Evolutionary conservation across 495 filamentous ascomycete species (phyloP).

Genomic region (Hypoxylon fuscum): DNA sequence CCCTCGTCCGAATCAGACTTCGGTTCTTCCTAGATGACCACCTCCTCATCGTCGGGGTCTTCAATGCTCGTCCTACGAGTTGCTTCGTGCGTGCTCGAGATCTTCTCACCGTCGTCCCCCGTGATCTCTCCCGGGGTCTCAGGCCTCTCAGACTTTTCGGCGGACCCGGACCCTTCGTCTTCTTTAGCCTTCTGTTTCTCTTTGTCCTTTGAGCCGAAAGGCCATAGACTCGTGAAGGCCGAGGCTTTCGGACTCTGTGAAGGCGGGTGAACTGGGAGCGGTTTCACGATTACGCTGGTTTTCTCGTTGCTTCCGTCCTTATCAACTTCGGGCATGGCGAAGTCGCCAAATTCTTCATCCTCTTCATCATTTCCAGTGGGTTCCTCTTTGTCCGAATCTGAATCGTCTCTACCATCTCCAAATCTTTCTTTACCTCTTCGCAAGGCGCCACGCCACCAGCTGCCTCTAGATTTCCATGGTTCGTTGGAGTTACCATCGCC

Average conservation of each 20-base stretch:
- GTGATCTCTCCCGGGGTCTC: constrained; percentile 35
- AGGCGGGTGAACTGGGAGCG: constrained; percentile 55
- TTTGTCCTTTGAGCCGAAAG: constrained; percentile 52
- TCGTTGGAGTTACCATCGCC: constrained; percentile 47
- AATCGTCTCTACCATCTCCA: constrained; percentile 58
- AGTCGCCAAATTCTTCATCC: constrained; percentile 62
- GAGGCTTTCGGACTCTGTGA: constrained; percentile 48
- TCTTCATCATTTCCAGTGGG: constrained; percentile 54
- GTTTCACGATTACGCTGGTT: constrained; percentile 55
- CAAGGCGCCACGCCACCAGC: constrained; percentile 58
- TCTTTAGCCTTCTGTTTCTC: constrained; percentile 47
- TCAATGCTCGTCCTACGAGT: constrained; percentile 63
- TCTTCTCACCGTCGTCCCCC: constrained; percentile 54
- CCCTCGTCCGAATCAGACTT: constrained; percentile 14
- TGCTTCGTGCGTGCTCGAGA: constrained; percentile 60
- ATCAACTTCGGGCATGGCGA: constrained; percentile 60
- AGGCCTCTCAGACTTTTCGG: constrained; percentile 37
- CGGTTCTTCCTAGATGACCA: constrained; percentile 46
- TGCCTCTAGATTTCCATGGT: constrained; percentile 48
- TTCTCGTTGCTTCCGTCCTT: constrained; percentile 38
- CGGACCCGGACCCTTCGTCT: constrained; percentile 29
- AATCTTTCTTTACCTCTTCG: constrained; percentile 50
- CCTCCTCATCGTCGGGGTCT: constrained; percentile 65
- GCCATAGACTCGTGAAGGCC: constrained; percentile 58
- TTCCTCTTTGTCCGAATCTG: constrained; percentile 51